Conservation (phyloP, 2,329 filamentous ascomycete species). For the Stachybotrys chlorohalonatus region DNA sequence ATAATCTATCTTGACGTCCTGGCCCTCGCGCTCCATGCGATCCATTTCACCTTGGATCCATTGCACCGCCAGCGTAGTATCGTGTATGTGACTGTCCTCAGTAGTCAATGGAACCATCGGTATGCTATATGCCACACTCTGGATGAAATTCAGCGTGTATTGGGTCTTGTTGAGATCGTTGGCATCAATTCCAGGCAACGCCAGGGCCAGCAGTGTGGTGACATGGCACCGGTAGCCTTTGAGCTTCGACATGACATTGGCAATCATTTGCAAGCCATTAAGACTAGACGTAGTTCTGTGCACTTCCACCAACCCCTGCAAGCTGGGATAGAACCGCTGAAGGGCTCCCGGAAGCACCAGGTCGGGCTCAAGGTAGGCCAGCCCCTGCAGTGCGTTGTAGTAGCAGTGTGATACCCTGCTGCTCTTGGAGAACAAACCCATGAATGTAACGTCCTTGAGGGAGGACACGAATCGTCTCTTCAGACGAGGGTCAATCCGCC, state of each 20-base stretch:
- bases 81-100: constrained; percentile 57
- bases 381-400: constrained; percentile 76
- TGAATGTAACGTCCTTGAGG: constrained; percentile 87
- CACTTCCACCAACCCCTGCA: constrained; percentile 94
- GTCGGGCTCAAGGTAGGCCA: constrained; percentile 85
- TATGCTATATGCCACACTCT: constrained; percentile 92
- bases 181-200: constrained; percentile 90
- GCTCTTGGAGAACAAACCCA: constrained; percentile 97
- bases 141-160: constrained; percentile 89
- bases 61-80: constrained; percentile 70
- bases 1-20: constrained; percentile 80
- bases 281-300: constrained; percentile 93
- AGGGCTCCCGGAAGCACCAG: constrained; percentile 87
- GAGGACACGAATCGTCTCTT: constrained; percentile 85
- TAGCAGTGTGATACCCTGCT: constrained; percentile 86
- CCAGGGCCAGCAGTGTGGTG: constrained; percentile 84
- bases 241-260: constrained; percentile 80
- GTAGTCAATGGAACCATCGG: constrained; percentile 68
- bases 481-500: constrained; percentile 69
- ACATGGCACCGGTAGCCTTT: constrained; percentile 97
- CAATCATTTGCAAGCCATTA: constrained; percentile 83
- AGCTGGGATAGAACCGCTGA: constrained; percentile 91
- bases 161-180: constrained; percentile 97
- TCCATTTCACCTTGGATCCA: constrained; percentile 96
- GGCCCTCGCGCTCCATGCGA: constrained; percentile 81